phyloP scores from a whole-genome alignment of 306 rosid species.

The Corylus avellana region DNA sequence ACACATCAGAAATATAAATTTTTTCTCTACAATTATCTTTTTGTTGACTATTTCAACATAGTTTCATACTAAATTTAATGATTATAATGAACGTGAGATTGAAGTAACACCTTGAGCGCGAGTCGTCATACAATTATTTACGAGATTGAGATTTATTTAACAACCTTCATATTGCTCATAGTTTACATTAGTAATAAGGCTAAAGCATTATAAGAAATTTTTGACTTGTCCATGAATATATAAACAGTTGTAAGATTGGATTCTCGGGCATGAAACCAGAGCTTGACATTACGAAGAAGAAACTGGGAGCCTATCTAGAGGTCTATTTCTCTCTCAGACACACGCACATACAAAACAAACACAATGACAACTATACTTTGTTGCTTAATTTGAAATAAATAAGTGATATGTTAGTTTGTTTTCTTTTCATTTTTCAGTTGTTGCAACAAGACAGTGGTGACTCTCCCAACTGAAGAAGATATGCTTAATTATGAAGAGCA shows the following conservation, averaged over 20 bases:
- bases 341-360: too few relatives aligned
- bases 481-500: too few relatives aligned
- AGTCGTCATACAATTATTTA: too few relatives aligned
- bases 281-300: conserved; percentile 20
- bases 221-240: background rate
- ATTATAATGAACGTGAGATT: too few relatives aligned
- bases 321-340: conserved; percentile 10
- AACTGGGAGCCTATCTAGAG: conserved; percentile 43
- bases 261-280: conserved; percentile 22
- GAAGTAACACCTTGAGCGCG: too few relatives aligned
- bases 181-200: background rate
- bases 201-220: background rate
- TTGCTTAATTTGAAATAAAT: background rate
- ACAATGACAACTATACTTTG: background rate
- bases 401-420: background rate
- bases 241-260: conserved; percentile 16
- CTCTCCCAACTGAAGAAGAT: too few relatives aligned
- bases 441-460: background rate
- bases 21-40: too few relatives aligned
- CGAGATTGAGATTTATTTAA: too few relatives aligned
- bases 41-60: too few relatives aligned
- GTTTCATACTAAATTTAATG: too few relatives aligned
- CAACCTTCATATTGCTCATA: too few relatives aligned
- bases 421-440: conserved; percentile 19
- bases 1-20: too few relatives aligned